Evolutionary conservation across 768 basidiomycete species (phyloP).

Genomic region (Pholiota molesta): DNA sequence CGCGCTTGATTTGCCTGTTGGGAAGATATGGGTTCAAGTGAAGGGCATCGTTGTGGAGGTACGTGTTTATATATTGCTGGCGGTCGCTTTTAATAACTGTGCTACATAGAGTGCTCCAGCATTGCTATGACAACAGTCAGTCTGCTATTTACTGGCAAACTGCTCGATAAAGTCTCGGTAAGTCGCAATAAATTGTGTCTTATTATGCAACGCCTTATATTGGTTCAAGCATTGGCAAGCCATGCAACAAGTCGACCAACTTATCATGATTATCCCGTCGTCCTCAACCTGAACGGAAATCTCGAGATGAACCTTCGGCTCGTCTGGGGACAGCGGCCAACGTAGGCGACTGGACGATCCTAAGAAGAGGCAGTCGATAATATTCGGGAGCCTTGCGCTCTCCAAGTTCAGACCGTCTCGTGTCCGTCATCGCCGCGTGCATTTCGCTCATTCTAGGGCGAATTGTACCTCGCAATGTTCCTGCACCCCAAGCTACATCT

Average conservation of each 20-base stretch:
- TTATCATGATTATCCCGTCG: conserved; percentile 96
- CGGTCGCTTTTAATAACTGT: neutral
- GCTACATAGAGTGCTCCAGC: conserved; percentile 78
- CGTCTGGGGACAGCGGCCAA: conserved; percentile 95
- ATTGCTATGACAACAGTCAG: conserved; percentile 79
- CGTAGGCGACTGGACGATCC: conserved; percentile 85
- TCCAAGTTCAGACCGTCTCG: conserved; percentile 92
- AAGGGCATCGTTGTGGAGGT: conserved; percentile 75
- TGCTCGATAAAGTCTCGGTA: conserved; percentile 86
- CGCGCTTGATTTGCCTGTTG: conserved; percentile 20
- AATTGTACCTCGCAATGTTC: conserved; percentile 46
- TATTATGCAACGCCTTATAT: neutral
- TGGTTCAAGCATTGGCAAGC: conserved; percentile 76
- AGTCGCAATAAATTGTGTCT: conserved; percentile 22
- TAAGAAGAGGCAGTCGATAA: conserved; percentile 57
- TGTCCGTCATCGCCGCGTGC: conserved; percentile 85
- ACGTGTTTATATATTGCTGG: conserved; percentile 21
- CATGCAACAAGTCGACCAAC: conserved; percentile 88
- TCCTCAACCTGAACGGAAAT: conserved; percentile 97
- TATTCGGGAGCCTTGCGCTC: conserved; percentile 83
- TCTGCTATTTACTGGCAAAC: conserved; percentile 87
- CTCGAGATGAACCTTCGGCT: conserved; percentile 99
- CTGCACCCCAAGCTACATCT: conserved; percentile 18
- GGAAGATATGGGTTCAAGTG: conserved; percentile 54
- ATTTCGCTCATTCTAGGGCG: conserved; percentile 75